Conservation (phyloP, 768 basidiomycete genomes). For the Lactarius psammicola region DNA sequence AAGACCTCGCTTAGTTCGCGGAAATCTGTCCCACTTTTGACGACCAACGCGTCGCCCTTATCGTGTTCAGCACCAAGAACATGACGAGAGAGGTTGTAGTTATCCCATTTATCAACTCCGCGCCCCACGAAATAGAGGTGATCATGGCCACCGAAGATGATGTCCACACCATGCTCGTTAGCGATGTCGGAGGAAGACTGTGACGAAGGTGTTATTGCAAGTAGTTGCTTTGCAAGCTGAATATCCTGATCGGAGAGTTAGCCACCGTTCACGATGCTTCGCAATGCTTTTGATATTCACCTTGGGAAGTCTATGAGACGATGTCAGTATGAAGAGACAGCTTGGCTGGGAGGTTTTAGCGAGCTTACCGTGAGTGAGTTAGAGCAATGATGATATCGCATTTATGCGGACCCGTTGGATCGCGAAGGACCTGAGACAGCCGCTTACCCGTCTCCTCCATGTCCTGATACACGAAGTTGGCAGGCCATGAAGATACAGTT, state of each 20-base stretch:
- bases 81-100: conserved; percentile 50
- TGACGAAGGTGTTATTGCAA: conserved; percentile 55
- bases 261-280: background rate
- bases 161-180: conserved; percentile 70
- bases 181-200: conserved; percentile 46
- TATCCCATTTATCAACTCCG: conserved; percentile 66
- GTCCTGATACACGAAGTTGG: conserved; percentile 69
- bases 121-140: conserved; percentile 75
- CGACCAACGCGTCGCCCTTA: conserved; percentile 62
- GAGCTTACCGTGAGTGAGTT: conserved; percentile 70
- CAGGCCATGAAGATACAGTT: conserved; percentile 85
- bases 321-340: background rate
- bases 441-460: conserved; percentile 73
- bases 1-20: conserved; percentile 77
- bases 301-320: conserved; percentile 35
- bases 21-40: conserved; percentile 91
- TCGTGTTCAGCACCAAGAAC: conserved; percentile 72
- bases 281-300: conserved; percentile 26
- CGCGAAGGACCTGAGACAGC: conserved; percentile 70
- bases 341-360: background rate
- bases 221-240: conserved; percentile 60
- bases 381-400: conserved; percentile 86
- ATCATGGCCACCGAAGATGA: conserved; percentile 87
- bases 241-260: conserved; percentile 54
- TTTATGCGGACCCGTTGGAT: conserved; percentile 60